Base-by-base conservation (phyloP, 1,284 basidiomycete genomes). In the Chondrostereum purpureum region DNA sequence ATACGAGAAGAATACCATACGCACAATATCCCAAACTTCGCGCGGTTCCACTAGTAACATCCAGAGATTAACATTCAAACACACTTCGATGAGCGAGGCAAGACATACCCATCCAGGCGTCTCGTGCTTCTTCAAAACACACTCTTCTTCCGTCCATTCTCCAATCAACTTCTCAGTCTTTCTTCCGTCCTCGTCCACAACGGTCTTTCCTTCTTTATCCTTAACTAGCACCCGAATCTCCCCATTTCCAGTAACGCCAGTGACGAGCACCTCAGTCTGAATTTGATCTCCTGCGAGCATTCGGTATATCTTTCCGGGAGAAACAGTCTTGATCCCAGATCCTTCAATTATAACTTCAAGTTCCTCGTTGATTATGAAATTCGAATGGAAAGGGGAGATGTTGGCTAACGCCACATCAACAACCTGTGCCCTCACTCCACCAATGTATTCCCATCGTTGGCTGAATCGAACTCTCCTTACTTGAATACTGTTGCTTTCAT, bases 21-120 rank as follows among this genome's bases (percentile, higher is more conserved):
- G 55, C 47, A 77, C 75, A 81, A 80, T 31, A 80, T 78, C 3
- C 76, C 76, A 50, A 68, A 78, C 53, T 77, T 78, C 10, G 69
- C 75, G 39, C 68, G 61, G 47, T 63, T 69, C 66, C 66, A 78
- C 73, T 53, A 22, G n/a, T 14, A 17, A 12, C 18, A n/a, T n/a
- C n/a, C n/a, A n/a, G 35, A 5, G 31, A 36, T 39, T 5, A 48
- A 0, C 6, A 20, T 33, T 22, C 31, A 13, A 11, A 5, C 47
- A 5, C 40, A 14, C 18, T 17, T 38, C 12, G n/a, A 43, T 10
- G 12, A 2, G 4, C 39, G 2, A 33, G 39, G 20, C n/a, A n/a
- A n/a, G n/a, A 55, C 66, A 39, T 48, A 73, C 75, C 73, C 77
- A 79, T 27, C 63, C 64, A 1, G 77, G 76, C 1, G 73, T 63